Evolutionary conservation across 345 rosid genomes (phyloP), one percentile per base, ranked within the genome.

Genomic region (Hypericum perforatum): DNA sequence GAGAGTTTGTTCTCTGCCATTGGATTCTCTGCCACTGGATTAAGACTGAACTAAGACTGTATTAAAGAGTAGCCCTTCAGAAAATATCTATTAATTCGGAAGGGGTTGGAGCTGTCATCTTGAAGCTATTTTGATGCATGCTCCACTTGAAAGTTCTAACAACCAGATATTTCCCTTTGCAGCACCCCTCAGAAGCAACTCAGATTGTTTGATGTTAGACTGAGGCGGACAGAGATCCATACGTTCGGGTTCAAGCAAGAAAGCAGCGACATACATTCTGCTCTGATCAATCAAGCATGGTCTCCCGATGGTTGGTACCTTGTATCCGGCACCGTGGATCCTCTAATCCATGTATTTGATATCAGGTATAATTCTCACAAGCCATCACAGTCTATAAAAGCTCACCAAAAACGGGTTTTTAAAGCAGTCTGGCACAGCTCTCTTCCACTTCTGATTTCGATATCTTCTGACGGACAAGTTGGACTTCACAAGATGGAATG

Each of bases 221-320:
- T 82, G 63, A 78, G 92, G 70, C 74, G 75, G 67, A 84, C 87
- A 1, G 92, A 82, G 64, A 71, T 91, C 45, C 98, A 91, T 65
- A 71, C 82, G 5, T 87, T 87, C 39, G 98, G 98, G 41, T 87
- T 91, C 82, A 91, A 81, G 70, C 98, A 91, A 76, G 92, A 91
- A 66, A 91, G 89, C 50, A 91, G 98, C 12, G 98, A 86, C 15
- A 76, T 92, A 8, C 96, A 84, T 48, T 91, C 98, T 16, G 96
- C 98, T 61, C 62, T 84, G 69, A 91, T 82, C 59, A 87, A 87
- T 62, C 98, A 87, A 63, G 71, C 85, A 39, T 87, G 98, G 98
- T 91, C 96, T 62, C 89, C 94, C 7, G 98, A 86, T 63, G 98
- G 98, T 47, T 62, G 80, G 54, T 77, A 73, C 58, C 56, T 86